These are phyloP conservation scores for Avena atlantica DNA, from an alignment of 176 grass and related monocot species.

Conservation along the genomic window DNA sequence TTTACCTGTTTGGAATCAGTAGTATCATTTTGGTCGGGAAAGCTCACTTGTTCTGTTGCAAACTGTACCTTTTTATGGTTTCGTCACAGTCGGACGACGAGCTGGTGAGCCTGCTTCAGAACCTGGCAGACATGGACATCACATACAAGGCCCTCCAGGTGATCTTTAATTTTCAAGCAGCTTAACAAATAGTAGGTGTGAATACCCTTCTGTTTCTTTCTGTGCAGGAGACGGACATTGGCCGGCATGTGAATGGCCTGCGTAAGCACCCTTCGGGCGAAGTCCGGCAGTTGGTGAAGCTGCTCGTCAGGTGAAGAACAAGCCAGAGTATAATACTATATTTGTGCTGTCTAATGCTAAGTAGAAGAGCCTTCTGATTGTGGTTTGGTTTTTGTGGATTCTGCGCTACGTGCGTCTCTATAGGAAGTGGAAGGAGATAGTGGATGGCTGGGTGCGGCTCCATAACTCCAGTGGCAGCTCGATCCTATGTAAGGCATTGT, in stretches of 20 bases:
- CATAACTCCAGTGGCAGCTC: conserved; percentile 53
- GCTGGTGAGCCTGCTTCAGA: conserved; percentile 64
- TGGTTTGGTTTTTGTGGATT: conserved; percentile 21
- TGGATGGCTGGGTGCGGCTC: conserved; percentile 69
- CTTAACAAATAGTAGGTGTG: background rate
- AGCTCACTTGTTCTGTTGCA: conserved; percentile 40
- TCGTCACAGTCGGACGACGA: conserved; percentile 75
- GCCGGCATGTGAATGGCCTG: conserved; percentile 70
- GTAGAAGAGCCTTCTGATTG: background rate
- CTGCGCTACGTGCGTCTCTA: background rate
- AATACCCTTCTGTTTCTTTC: conserved; percentile 36
- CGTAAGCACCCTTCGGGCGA: conserved; percentile 74
- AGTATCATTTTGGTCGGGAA: conserved; percentile 28
- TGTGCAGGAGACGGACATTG: conserved; percentile 83
- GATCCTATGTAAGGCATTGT: conserved; percentile 58
- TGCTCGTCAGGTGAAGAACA: conserved; percentile 71
- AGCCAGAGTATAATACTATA: background rate
- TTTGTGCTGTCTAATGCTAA: background rate
- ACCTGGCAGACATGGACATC: conserved; percentile 79
- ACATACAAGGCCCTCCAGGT: conserved; percentile 80
- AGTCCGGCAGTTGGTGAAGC: conserved; percentile 74
- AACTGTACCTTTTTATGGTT: conserved; percentile 43
- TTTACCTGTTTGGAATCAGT: conserved; percentile 33
- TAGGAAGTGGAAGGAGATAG: conserved; percentile 90
- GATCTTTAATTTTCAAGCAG: conserved; percentile 5